A percentile compares a stretch with the other conserved stretches of the same genome.
phyloP scores from a whole-genome alignment of 257 asterid species.

The Solanum lycopersicoides region DNA sequence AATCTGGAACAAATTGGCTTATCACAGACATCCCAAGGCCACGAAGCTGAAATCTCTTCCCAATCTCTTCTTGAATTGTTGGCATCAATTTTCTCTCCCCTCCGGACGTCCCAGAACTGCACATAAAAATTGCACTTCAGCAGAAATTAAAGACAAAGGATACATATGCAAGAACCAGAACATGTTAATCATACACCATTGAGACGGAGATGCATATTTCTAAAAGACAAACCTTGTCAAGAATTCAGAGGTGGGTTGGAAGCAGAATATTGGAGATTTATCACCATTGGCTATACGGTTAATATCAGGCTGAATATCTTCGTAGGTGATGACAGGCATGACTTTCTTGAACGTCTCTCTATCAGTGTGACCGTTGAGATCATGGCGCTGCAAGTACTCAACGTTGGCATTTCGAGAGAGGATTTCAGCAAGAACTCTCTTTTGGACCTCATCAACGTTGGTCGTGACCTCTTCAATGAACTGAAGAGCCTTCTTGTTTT shows the following conservation, averaged over 20 bases:
- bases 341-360: slow-evolving; percentile 25
- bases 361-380: slow-evolving; percentile 17
- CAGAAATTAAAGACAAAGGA: neutral
- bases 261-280: slow-evolving; percentile 21
- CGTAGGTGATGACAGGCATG: slow-evolving; percentile 26
- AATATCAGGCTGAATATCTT: slow-evolving; percentile 21
- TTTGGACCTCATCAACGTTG: slow-evolving; percentile 21
- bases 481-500: slow-evolving; percentile 12
- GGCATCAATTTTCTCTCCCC: neutral
- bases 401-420: slow-evolving; percentile 17
- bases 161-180: neutral
- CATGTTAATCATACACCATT: neutral
- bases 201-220: neutral
- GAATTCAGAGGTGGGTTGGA: slow-evolving; percentile 30
- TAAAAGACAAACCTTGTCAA: slow-evolving; percentile 12
- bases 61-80: neutral
- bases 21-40: neutral
- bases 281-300: slow-evolving; percentile 24
- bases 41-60: neutral
- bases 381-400: slow-evolving; percentile 18
- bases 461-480: slow-evolving; percentile 23
- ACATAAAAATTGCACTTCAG: neutral
- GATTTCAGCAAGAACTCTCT: slow-evolving; percentile 26
- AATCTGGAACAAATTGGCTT: neutral
- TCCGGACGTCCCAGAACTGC: neutral